Evolutionary conservation across 2,329 filamentous ascomycete genomes (phyloP), one percentile per base, ranked within the genome.

Genomic region (Septoria linicola): DNA sequence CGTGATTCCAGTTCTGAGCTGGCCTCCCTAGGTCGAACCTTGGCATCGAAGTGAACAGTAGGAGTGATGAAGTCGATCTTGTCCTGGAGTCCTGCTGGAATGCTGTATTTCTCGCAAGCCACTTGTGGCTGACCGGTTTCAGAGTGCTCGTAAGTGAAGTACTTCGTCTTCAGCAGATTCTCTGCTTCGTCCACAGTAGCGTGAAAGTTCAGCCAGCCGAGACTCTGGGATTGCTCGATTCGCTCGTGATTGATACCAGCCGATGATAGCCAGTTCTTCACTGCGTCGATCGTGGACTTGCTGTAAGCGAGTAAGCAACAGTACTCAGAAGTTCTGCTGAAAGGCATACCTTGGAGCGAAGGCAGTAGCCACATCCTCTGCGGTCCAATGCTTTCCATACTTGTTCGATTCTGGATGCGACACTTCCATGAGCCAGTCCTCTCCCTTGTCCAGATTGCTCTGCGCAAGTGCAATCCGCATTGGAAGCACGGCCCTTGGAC

Each of bases 21-120:
- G 21, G 19, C 36, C 25, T 14, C 45, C 47, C 23, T 51, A 46
- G 41, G 39, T 17, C 30, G 32, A 34, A 49, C 54, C 39, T 63
- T 53, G 34, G 51, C 47, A 37, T 54, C 56, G 16, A 81, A 69
- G 54, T 77, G 78, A 55, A 80, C 73, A 13, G 78, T 78, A 0
- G 79, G 79, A 1, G 75, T 81, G 31, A 82, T 74, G 62, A 80
- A 81, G 65, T 82, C 79, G 44, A 82, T 69, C 51, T 81, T 76
- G 8, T 69, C 57, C 36, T 70, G 70, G 11, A 81, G 57, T 34
- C 73, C 62, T 21, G 69, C 68, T 1, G 79, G 79, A 4, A 81
- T 65, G 51, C 78, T 76, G 61, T 80, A 71, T 63, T 60, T 62
- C 44, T 70, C 69, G 48, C 69, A 72, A 19, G 69, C 72, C 30